Evolutionary conservation across 352 stramenopile genomes (phyloP), one percentile per base, ranked within the genome.

Genomic region (Globisporangium apiculatum): DNA sequence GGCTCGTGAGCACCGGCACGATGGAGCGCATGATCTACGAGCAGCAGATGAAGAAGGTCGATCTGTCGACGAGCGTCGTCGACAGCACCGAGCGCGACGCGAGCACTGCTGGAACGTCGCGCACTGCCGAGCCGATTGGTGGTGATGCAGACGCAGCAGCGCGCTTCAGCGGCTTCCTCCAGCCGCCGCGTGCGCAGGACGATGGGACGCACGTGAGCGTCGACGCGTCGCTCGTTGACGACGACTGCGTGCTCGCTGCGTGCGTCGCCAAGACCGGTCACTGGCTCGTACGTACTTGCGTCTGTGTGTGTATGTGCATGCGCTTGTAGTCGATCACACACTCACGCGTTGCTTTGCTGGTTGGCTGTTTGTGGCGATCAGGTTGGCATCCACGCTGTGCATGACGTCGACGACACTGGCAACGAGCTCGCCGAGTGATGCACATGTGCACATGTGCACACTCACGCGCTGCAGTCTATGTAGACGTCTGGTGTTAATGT

Each of bases 1-100:
- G 89, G n/a, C 80, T 98, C 31, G 89, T 98, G 43, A 91, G 87
- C 54, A 90, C 86, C 15, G 89, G 88, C 15, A 97, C 91, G 14
- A 95, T 98, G 71, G 91, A 98, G 73, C 78, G 90, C 37, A 95
- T 91, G 71, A 95, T 97, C 57, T 95, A 94, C 66, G 79, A 93
- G 57, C 87, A 94, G 66, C 88, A 97, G 62, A 87, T 89, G 67
- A 94, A 91, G 53, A 94, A 94, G 62, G 75, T 91, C 18, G 76
- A 88, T 53, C 57, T 94, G 37, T 91, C 81, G 9, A 86, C 77
- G 48, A 83, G 73, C 46, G 79, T 94, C 5, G 76, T 94, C 10
- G 84, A 94, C 59, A 77, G 40, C 11, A 8, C 11, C 40, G 40
- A 82, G 40, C 24, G 24, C 2, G 60, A 78, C 37, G 47, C 60